Percentiles rank a stretch among this genome's conserved stretches.
Conservation (phyloP, 1,284 basidiomycete genomes). For the Naganishia albida region DNA sequence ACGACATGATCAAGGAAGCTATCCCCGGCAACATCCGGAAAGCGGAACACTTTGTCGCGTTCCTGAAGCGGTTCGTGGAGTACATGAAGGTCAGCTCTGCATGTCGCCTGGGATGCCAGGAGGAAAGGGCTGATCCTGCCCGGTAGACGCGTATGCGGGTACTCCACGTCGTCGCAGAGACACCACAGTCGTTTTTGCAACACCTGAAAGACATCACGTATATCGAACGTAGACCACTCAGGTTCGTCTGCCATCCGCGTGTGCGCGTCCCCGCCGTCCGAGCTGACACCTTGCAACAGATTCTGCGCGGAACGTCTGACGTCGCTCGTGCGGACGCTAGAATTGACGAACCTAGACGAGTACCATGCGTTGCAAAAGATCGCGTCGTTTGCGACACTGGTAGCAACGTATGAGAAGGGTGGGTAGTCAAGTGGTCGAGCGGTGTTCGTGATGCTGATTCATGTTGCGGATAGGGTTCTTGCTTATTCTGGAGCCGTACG, state of each 20-base stretch:
- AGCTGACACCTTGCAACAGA: constrained; percentile 55
- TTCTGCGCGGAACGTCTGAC: constrained; percentile 96
- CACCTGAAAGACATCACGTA: constrained; percentile 99
- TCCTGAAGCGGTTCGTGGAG: constrained; percentile 96
- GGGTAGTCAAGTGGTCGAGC: constrained; percentile 28
- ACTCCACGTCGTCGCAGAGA: constrained; percentile 98
- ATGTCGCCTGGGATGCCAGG: not conserved
- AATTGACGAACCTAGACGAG: constrained; percentile 88
- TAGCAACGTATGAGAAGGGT: constrained; percentile 98
- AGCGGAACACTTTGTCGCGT: constrained; percentile 98
- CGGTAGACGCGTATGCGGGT: constrained; percentile 93
- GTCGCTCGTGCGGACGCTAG: constrained; percentile 88
- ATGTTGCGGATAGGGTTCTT: constrained; percentile 70
- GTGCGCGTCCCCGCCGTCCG: not conserved
- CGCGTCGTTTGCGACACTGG: constrained; percentile 92
- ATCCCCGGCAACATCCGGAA: constrained; percentile 98
- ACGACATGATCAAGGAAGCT: constrained; percentile 92
- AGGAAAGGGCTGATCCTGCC: not conserved
- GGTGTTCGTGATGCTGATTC: not conserved
- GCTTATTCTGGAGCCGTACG: constrained; percentile 96
- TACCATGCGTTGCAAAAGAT: constrained; percentile 91
- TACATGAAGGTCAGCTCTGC: constrained; percentile 78
- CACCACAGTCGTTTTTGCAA: constrained; percentile 95
- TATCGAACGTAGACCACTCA: constrained; percentile 92
- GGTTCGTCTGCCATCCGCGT: constrained; percentile 58